Evolutionary conservation across 2,329 filamentous ascomycete species (phyloP), one percentile per base, ranked within the genome.

Genomic region (Stachybotrys elegans): DNA sequence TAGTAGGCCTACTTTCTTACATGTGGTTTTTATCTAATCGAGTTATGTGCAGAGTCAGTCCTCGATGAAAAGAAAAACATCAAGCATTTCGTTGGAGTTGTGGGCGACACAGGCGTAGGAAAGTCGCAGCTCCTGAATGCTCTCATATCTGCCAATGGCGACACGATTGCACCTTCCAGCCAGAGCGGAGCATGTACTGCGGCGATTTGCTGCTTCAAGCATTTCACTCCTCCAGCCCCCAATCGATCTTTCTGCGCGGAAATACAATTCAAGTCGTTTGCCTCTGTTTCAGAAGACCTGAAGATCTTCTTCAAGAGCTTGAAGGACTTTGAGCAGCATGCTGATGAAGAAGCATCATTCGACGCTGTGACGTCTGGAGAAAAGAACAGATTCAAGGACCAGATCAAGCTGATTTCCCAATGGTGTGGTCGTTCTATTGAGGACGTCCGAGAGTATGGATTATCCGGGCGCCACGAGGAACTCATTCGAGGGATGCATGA

Each of bases 121-220:
- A 54, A 54, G 19, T 49, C 48, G 6, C 46, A 43, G 3, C 37
- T 51, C 2, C 43, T 52, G 12, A 54, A 52, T 9, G 43, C 47
- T 3, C 32, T 55, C 2, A 25, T 55, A 0, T 45, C 36, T 2
- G 22, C 34, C 17, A 22, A 8, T 9, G 21, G 3, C 8, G 12
- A 44, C 7, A n/a, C n/a, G n/a, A 36, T 55, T 11, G 44, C 43
- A 1, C 52, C 49, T 1, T 44, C 46, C 9, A 53, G 44, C 21
- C 44, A 51, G 6, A 38, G 19, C 3, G 52, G 51, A 2, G 52
- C 52, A 1, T 55, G 51, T 29, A 55, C 52, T 0, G 51, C 52
- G 0, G 43, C 52, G 0, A 43, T 51, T 3, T 53, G 48, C n/a
- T 44, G 52, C 5, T 55, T 48, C 22, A 20, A 21, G 0, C 48